A percentile compares a stretch with the other conserved stretches of the same genome.
These are phyloP conservation scores for Penicillium daleae DNA, from an alignment of 495 filamentous ascomycete genomes.

Conservation along the genomic window DNA sequence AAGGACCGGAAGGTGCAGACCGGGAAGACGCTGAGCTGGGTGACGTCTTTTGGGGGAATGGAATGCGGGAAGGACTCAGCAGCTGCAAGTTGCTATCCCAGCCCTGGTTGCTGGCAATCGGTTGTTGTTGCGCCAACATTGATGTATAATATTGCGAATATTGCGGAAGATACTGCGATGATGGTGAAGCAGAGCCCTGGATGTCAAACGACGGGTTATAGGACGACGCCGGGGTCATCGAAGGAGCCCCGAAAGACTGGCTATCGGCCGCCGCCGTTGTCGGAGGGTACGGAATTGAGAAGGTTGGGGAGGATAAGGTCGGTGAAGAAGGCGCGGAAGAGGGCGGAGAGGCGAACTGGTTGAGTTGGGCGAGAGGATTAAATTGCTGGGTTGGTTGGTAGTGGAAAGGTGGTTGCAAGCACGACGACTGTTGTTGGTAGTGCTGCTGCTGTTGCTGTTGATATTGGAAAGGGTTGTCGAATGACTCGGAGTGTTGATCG, in stretches of 20 bases:
- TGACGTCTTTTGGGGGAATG: conserved; percentile 43
- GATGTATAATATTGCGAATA: conserved; percentile 41
- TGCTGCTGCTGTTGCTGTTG: conserved; percentile 26
- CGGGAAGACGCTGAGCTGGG: conserved; percentile 39
- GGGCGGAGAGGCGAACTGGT: conserved; percentile 45
- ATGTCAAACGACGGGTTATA: conserved; percentile 49
- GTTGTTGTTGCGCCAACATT: conserved; percentile 52
- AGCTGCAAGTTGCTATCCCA: conserved; percentile 50
- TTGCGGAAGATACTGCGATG: conserved; percentile 38
- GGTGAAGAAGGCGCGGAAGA: conserved; percentile 49
- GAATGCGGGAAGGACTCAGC: conserved; percentile 43
- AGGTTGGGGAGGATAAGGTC: conserved; percentile 46
- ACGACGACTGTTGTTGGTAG: conserved; percentile 20
- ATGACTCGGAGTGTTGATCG: conserved; percentile 44
- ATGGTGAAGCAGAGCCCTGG: conserved; percentile 39
- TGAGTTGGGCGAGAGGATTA: conserved; percentile 1
- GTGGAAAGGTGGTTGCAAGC: conserved; percentile 45
- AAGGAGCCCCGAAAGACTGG: conserved; percentile 48
- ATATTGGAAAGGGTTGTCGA: conserved; percentile 38
- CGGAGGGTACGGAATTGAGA: conserved; percentile 41
- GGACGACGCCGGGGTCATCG: conserved; percentile 51
- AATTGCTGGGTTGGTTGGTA: conserved; percentile 33
- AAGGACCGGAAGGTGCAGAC: conserved; percentile 32
- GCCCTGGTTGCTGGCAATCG: conserved; percentile 42
- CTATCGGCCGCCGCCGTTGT: conserved; percentile 35